phyloP scores from a whole-genome alignment of 495 filamentous ascomycete species.

The Annulohypoxylon nitens region DNA sequence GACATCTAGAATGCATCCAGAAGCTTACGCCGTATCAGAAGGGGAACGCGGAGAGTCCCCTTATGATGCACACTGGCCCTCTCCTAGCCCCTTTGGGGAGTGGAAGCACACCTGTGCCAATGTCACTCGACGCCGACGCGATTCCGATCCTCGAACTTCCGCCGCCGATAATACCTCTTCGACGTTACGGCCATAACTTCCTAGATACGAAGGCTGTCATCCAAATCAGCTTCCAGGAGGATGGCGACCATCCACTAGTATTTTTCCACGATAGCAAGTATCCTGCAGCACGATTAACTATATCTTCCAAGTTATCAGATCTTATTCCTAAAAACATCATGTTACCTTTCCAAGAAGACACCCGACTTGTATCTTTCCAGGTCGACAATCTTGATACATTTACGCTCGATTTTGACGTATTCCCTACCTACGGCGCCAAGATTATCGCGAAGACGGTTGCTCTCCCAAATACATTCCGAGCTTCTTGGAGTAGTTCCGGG shows the following conservation, averaged over 20 bases:
- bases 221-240: constrained; percentile 85
- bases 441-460: constrained; percentile 96
- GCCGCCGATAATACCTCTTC: constrained; percentile 93
- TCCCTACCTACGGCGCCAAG: constrained; percentile 95
- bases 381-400: constrained; percentile 94
- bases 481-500: constrained; percentile 78
- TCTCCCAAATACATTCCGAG: constrained; percentile 84
- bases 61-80: constrained; percentile 47
- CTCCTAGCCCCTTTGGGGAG: constrained; percentile 56
- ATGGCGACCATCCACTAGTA: constrained; percentile 75
- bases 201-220: constrained; percentile 96
- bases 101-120: constrained; percentile 68
- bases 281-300: constrained; percentile 92
- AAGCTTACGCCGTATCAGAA: constrained; percentile 74
- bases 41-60: constrained; percentile 47
- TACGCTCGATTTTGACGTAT: constrained; percentile 96
- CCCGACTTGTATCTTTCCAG: constrained; percentile 91
- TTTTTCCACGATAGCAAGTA: constrained; percentile 98
- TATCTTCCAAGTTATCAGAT: constrained; percentile 95
- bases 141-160: constrained; percentile 94
- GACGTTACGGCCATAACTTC: constrained; percentile 98
- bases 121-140: constrained; percentile 81
- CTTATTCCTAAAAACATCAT: constrained; percentile 95
- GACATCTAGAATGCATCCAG: constrained; percentile 93
- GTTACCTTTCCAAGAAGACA: constrained; percentile 96